Percentiles rank a stretch among this genome's conserved stretches.
These are phyloP conservation scores for Chaetomiaceae sp. DNA, from an alignment of 2,329 filamentous ascomycete species.

Conservation along the genomic window DNA sequence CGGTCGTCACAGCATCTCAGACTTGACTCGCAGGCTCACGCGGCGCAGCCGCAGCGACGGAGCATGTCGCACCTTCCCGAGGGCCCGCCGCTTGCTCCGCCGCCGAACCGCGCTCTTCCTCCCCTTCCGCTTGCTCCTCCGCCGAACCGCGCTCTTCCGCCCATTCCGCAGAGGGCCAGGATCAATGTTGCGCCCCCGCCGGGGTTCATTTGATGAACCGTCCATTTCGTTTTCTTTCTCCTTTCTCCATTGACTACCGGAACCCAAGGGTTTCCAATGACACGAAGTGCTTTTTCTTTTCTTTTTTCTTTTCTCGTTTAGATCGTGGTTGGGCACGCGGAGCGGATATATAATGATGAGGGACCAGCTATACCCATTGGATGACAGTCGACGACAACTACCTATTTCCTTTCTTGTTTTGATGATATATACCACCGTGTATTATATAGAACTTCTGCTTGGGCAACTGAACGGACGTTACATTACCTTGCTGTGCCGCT, in stretches of 20 bases:
- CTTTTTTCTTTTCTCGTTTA: neutral
- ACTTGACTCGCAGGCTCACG: constrained; percentile 21
- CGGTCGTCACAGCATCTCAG: constrained; percentile 26
- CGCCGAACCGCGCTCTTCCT: constrained; percentile 51
- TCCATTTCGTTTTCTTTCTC: neutral
- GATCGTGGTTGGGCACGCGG: neutral
- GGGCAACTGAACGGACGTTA: no score
- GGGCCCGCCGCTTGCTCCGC: constrained; percentile 50
- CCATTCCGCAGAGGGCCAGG: constrained; percentile 39
- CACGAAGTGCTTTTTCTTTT: neutral
- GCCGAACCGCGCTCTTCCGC: constrained; percentile 52
- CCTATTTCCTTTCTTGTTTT: constrained; percentile 6
- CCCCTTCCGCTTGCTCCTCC: constrained; percentile 54
- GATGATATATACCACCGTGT: constrained; percentile 8
- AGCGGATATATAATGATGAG: constrained; percentile 9
- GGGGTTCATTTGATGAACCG: constrained; percentile 16
- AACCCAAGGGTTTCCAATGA: neutral
- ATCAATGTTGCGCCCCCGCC: constrained; percentile 13
- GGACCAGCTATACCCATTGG: constrained; percentile 15
- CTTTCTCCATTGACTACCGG: neutral
- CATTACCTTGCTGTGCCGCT: no score
- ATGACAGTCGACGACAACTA: constrained; percentile 17
- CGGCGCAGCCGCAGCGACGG: constrained; percentile 32
- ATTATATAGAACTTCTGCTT: neutral
- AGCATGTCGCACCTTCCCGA: constrained; percentile 49